Evolutionary conservation across 345 rosid genomes (phyloP).

Genomic region (Crucihimalaya himalaica): DNA sequence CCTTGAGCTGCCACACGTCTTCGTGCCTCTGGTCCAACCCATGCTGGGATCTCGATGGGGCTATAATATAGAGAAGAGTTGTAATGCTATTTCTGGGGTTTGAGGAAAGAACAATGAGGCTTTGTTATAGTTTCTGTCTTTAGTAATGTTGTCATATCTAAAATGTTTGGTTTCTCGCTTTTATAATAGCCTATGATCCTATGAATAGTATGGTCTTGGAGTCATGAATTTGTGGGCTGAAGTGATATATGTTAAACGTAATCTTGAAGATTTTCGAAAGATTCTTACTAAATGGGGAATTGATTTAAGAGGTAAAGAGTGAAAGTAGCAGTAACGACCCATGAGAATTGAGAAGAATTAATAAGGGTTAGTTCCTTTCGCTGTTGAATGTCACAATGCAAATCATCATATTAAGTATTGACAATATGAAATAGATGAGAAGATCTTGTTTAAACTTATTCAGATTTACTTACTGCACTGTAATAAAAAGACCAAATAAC

Average conservation of each 20-base stretch:
- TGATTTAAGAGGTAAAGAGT: background rate
- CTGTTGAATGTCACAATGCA: constrained; percentile 10
- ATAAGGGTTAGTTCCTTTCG: background rate
- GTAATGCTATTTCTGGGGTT: constrained; percentile 30
- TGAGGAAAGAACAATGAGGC: constrained; percentile 26
- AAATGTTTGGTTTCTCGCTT: constrained; percentile 23
- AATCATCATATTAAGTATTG: constrained; percentile 7
- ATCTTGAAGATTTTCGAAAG: constrained; percentile 1
- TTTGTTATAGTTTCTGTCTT: constrained; percentile 31
- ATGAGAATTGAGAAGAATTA: constrained; percentile 5
- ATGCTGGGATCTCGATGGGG: constrained; percentile 43
- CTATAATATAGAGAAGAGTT: constrained; percentile 21
- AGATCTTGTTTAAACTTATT: background rate
- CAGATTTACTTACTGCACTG: background rate
- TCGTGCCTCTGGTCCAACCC: constrained; percentile 49
- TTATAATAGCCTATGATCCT: constrained; percentile 28
- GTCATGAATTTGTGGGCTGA: background rate
- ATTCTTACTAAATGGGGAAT: background rate
- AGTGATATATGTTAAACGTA: background rate
- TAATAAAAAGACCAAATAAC: background rate
- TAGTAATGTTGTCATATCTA: constrained; percentile 12
- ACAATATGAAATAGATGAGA: constrained; percentile 11
- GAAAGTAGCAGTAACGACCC: background rate
- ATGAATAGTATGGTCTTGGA: constrained; percentile 27
- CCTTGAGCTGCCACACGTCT: constrained; percentile 41